These are phyloP conservation scores for Cinnamomum chago DNA, from an alignment of 164 flowering plant species.

Conservation along the genomic window DNA sequence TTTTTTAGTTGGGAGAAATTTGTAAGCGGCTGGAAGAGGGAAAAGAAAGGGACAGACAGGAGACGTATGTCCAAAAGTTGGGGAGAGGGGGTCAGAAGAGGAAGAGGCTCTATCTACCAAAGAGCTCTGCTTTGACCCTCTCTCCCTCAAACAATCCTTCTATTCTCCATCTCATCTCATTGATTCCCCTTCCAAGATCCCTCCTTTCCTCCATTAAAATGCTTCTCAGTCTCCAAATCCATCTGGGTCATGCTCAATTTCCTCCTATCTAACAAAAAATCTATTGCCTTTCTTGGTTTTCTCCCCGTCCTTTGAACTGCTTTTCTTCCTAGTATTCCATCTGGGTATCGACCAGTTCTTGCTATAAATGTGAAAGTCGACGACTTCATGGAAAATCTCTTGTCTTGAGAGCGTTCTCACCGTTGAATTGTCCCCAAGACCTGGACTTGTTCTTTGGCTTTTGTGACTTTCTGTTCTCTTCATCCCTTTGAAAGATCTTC, in stretches of 20 bases:
- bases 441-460: too few species aligned
- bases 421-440: neutral
- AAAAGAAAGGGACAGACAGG: conserved; percentile 18
- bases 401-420: neutral
- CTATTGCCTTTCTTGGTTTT: neutral
- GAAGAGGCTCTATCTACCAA: conserved; percentile 7
- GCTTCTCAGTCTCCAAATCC: neutral
- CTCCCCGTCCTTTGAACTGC: neutral
- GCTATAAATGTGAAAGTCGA: neutral
- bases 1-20: neutral
- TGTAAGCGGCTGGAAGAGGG: neutral
- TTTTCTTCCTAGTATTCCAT: neutral
- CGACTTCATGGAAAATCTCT: neutral
- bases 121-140: conserved; percentile 39
- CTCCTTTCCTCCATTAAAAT: neutral
- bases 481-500: too few species aligned
- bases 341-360: neutral
- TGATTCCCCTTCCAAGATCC: neutral
- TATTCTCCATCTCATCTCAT: neutral
- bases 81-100: conserved; percentile 3
- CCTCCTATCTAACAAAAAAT: neutral
- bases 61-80: neutral
- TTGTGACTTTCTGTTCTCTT: too few species aligned
- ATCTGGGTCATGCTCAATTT: conserved; percentile 6
- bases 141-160: conserved; percentile 13